These are phyloP conservation scores for Waltergamsia citrina DNA, from an alignment of 2,329 filamentous ascomycete genomes.

Conservation along the genomic window DNA sequence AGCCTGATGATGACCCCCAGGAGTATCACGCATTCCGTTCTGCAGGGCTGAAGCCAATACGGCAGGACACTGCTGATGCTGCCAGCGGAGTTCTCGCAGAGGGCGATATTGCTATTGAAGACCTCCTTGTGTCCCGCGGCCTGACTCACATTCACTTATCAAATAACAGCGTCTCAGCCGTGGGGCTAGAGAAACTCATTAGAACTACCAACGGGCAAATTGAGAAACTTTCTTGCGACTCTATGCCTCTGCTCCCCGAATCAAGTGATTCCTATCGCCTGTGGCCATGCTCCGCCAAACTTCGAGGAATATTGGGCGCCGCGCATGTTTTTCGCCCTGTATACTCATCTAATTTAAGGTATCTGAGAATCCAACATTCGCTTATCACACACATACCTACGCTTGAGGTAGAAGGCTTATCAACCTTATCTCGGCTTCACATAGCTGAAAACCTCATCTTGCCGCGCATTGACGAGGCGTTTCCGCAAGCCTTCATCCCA, in stretches of 20 bases:
- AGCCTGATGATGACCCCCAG: conserved; percentile 9
- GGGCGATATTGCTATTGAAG: conserved; percentile 8
- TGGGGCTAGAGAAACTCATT: conserved; percentile 33
- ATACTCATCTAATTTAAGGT: conserved; percentile 41
- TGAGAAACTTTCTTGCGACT: conserved; percentile 42
- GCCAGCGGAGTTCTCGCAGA: conserved; percentile 13
- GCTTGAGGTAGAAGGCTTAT: conserved; percentile 25
- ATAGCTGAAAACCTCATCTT: conserved; percentile 35
- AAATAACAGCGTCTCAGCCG: conserved; percentile 34
- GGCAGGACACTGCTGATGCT: conserved; percentile 17
- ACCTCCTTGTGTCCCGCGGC: conserved; percentile 12
- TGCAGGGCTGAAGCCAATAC: conserved; percentile 12
- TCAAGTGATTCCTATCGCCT: conserved; percentile 3
- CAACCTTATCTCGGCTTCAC: conserved; percentile 23
- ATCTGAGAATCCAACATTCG: conserved; percentile 49
- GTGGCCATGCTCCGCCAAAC: conserved; percentile 18
- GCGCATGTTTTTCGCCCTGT: conserved; percentile 41
- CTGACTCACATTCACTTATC: conserved; percentile 48
- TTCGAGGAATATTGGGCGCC: conserved; percentile 34
- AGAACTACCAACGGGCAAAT: conserved; percentile 32
- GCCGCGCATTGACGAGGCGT: conserved; percentile 32
- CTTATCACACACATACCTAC: conserved; percentile 45
- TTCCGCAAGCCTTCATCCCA: conserved; percentile 38
- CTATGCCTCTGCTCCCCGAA: conserved; percentile 19
- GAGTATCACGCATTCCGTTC: conserved; percentile 19